These are phyloP conservation scores for Saprolegnia parasitica DNA, from an alignment of 352 stramenopile genomes.

Conservation along the genomic window DNA sequence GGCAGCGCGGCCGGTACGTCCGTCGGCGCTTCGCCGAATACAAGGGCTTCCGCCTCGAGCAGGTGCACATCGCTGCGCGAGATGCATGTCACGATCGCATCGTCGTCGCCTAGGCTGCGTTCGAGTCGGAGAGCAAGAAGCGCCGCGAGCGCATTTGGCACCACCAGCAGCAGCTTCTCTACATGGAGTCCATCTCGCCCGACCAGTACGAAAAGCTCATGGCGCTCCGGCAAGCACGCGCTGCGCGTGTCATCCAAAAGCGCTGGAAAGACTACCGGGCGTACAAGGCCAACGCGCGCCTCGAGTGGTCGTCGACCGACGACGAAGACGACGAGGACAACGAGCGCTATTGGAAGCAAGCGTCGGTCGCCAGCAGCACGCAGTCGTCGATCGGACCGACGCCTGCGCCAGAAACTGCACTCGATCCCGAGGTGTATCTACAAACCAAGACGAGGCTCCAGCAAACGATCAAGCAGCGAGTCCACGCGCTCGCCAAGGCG, in stretches of 20 bases:
- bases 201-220: conserved; percentile 44
- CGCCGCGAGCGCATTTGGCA: conserved; percentile 51
- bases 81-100: background rate
- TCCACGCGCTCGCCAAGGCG: background rate
- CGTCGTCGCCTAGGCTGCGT: conserved; percentile 36
- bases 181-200: conserved; percentile 53
- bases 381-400: conserved; percentile 14
- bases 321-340: conserved; percentile 18
- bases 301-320: conserved; percentile 1
- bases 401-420: conserved; percentile 29
- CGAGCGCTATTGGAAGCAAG: conserved; percentile 16
- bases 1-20: conserved; percentile 53
- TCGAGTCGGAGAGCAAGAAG: conserved; percentile 40
- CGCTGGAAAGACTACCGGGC: conserved; percentile 36
- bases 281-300: conserved; percentile 1
- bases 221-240: conserved; percentile 41
- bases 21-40: conserved; percentile 47
- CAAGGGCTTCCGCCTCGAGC: conserved; percentile 48
- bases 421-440: background rate
- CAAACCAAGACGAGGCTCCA: background rate
- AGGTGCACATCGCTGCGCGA: conserved; percentile 30
- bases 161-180: conserved; percentile 62
- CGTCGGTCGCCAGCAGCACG: conserved; percentile 10
- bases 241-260: conserved; percentile 43
- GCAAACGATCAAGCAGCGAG: background rate